A percentile compares a stretch with the other conserved stretches of the same genome.
Conservation (phyloP, 192 early-diverging fungal genomes). For the Lunasporangiospora selenospora region DNA sequence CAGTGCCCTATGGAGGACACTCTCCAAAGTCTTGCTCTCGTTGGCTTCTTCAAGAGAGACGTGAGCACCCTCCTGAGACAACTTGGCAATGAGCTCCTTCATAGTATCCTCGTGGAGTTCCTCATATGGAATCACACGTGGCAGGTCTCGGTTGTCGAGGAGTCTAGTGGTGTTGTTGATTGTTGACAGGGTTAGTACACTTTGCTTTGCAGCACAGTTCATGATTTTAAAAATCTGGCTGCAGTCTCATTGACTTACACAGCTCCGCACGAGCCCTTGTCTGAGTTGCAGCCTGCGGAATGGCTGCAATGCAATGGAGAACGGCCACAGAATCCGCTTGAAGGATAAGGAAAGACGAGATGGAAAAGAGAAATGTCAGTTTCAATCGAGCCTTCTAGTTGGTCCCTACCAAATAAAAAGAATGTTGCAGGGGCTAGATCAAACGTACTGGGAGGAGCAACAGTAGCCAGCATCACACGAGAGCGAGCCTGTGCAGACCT, state of each 20-base stretch:
- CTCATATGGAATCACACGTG: slow-evolving; percentile 26
- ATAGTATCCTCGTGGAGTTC: slow-evolving; percentile 1
- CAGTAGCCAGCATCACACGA: slow-evolving; percentile 32
- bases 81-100: slow-evolving; percentile 1
- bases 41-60: slow-evolving; percentile 12
- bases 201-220: no score
- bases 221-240: no score
- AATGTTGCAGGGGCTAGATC: not conserved
- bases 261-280: slow-evolving; percentile 52
- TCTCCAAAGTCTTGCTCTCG: slow-evolving; percentile 1
- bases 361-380: not conserved
- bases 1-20: slow-evolving; percentile 13
- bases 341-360: not conserved
- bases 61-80: slow-evolving; percentile 23
- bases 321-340: slow-evolving; percentile 36
- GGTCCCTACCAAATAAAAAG: not conserved
- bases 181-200: not conserved
- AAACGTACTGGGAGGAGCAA: slow-evolving; percentile 27
- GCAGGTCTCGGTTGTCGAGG: slow-evolving; percentile 19
- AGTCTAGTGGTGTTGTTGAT: not conserved
- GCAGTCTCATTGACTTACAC: no score
- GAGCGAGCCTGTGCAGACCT: slow-evolving; percentile 3
- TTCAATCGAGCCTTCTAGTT: not conserved
- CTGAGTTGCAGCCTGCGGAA: slow-evolving; percentile 48
- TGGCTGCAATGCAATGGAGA: slow-evolving; percentile 14